These are phyloP conservation scores for Chaetothyriales sp. DNA, from an alignment of 2,329 filamentous ascomycete genomes.

Conservation along the genomic window DNA sequence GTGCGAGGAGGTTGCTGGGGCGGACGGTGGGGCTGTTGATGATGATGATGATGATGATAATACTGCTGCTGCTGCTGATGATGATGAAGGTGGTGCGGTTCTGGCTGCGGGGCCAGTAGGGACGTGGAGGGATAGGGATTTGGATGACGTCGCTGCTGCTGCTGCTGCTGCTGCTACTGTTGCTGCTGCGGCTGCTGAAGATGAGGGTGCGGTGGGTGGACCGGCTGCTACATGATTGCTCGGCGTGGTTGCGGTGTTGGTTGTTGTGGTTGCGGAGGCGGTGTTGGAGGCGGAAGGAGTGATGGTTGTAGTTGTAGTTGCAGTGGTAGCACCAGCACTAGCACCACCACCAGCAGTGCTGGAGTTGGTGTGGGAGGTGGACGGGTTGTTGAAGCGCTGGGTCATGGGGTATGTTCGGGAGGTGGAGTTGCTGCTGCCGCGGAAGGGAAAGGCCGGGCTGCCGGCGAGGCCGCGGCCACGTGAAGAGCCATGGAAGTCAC, in stretches of 20 bases:
- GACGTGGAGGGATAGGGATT: too few species aligned
- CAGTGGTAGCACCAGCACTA: too few species aligned
- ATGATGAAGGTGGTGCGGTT: too few species aligned
- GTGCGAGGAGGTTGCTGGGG: too few species aligned
- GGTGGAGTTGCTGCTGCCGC: slow-evolving; percentile 24
- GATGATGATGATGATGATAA: too few species aligned
- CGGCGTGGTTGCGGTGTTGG: slow-evolving; percentile 8
- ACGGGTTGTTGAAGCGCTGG: slow-evolving; percentile 24
- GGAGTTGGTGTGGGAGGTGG: slow-evolving; percentile 10
- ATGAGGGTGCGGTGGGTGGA: background rate
- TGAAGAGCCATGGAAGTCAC: background rate
- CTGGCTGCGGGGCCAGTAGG: too few species aligned
- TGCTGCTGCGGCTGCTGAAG: too few species aligned
- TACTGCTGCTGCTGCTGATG: too few species aligned
- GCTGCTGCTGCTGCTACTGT: too few species aligned
- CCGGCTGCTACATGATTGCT: too few species aligned
- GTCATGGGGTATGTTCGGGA: slow-evolving; percentile 25
- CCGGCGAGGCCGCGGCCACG: slow-evolving; percentile 6
- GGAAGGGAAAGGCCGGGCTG: slow-evolving; percentile 21
- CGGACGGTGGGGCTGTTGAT: too few species aligned
- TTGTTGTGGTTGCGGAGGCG: slow-evolving; percentile 7
- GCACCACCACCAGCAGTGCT: too few species aligned
- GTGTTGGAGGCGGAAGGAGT: slow-evolving; percentile 5
- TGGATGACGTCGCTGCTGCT: background rate
- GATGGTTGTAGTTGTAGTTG: slow-evolving; percentile 19